These are phyloP conservation scores for Fusarium xylarioides DNA, from an alignment of 2,329 filamentous ascomycete genomes.

Conservation along the genomic window DNA sequence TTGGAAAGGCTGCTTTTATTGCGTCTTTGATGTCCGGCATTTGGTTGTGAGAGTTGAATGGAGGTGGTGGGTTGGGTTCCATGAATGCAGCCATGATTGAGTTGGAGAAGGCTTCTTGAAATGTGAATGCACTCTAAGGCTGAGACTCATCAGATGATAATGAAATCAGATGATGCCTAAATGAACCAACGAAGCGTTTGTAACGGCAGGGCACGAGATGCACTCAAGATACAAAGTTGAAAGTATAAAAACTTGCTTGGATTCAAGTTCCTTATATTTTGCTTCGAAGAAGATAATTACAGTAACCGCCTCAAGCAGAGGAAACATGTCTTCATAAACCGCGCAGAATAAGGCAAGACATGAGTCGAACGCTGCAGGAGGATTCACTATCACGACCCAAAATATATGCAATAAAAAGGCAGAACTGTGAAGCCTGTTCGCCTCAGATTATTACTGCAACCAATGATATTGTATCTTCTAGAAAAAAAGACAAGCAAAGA, in stretches of 20 bases:
- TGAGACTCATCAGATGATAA: slow-evolving; percentile 16
- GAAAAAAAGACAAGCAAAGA: not conserved
- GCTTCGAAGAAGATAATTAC: not conserved
- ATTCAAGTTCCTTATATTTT: not conserved
- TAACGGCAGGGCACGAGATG: not conserved
- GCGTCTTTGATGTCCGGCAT: slow-evolving; percentile 47
- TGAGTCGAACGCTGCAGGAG: slow-evolving; percentile 21
- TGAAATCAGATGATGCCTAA: slow-evolving; percentile 18
- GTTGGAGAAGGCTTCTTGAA: not conserved
- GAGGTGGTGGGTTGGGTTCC: slow-evolving; percentile 3
- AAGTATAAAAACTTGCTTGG: not conserved
- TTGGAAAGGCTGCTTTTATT: slow-evolving; percentile 52
- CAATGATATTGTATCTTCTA: not conserved
- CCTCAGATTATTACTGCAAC: not conserved
- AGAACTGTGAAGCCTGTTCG: not conserved
- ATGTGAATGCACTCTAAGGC: not conserved
- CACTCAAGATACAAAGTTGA: not conserved
- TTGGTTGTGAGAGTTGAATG: not conserved
- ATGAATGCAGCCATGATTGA: slow-evolving; percentile 9
- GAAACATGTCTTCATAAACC: not conserved
- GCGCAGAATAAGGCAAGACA: not conserved
- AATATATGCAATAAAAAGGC: not conserved
- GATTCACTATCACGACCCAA: slow-evolving; percentile 13
- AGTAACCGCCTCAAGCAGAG: not conserved
- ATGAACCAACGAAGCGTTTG: not conserved